Evolutionary conservation across 306 rosid species (phyloP).

Genomic region (Parietaria judaica): DNA sequence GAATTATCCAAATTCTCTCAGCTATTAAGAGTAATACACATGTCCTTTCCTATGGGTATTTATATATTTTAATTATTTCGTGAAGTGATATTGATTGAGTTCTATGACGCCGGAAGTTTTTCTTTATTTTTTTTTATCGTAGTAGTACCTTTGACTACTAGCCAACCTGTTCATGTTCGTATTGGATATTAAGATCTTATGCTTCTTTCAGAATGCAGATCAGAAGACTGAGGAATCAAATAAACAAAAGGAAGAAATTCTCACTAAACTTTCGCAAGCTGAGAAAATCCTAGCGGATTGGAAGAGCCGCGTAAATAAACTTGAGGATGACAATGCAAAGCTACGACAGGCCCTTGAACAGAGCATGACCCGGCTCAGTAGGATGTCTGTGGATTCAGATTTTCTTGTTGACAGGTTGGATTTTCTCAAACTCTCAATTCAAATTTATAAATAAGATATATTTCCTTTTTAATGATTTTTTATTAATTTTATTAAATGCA

Average conservation of each 20-base stretch:
- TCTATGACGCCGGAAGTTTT: no score
- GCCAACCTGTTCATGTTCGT: background rate
- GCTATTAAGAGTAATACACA: slow-evolving; percentile 47
- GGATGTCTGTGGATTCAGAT: slow-evolving; percentile 98
- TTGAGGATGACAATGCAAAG: slow-evolving; percentile 92
- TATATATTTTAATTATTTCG: background rate
- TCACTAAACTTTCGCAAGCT: slow-evolving; percentile 61
- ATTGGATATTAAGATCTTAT: slow-evolving; percentile 3
- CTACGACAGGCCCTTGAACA: slow-evolving; percentile 85
- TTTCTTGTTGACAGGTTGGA: slow-evolving; percentile 89
- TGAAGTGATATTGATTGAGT: slow-evolving; percentile 1
- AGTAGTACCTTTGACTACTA: background rate
- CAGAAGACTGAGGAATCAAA: slow-evolving; percentile 42
- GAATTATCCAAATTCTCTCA: slow-evolving; percentile 56
- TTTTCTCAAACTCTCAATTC: slow-evolving; percentile 1
- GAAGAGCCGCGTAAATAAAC: slow-evolving; percentile 76
- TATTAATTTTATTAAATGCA: no score
- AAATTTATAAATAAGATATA: no score
- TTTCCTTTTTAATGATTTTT: no score
- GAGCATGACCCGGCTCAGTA: slow-evolving; percentile 88
- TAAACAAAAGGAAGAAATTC: slow-evolving; percentile 62
- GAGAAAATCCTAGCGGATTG: slow-evolving; percentile 66
- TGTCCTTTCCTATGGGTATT: slow-evolving; percentile 10
- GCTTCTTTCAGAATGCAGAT: slow-evolving; percentile 55
- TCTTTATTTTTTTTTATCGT: background rate